Evolutionary conservation across 176 grass and related monocot genomes (phyloP), one percentile per base, ranked within the genome.

Genomic region (Bolboschoenus planiculmis): DNA sequence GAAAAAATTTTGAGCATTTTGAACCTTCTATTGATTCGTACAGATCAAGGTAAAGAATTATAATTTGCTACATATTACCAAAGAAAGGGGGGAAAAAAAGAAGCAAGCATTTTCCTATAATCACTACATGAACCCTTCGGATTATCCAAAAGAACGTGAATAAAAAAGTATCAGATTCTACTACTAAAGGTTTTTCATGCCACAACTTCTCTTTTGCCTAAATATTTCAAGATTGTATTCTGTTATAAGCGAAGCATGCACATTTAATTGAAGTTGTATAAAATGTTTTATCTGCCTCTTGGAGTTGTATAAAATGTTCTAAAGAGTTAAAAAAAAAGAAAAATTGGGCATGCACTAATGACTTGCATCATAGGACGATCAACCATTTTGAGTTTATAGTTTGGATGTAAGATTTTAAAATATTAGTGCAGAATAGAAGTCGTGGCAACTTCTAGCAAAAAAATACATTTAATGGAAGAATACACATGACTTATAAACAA

Each of bases 11-110:
- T 30, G 37, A 46, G 4, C 48, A 56, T 5, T 70, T 40, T 55
- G 23, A 55, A 8, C 24, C 23, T 74, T 74, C 2, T 74, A 46
- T 15, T 33, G 18, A 14, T 8, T 21, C 21, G 58, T 13, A 59
- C 36, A 14, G 42, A 56, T 11, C n/a, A 64, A 1, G 23, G 4
- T 43, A 33, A 56, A 79, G 0, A 63, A 64, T 43, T 81, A 81
- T 72, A 46, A 81, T 63, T 81, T 61, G n/a, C 36, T 81, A 81
- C 10, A 64, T 10, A 81, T 48, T 44, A 47, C 54, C 56, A 59
- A 79, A 9, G 47, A 7, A 48, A 33, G 27, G 31, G 13, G 26
- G 1, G 1, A 31, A 18, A 65, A 65, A 65, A 65, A 15, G 4
- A 23, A 10, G 16, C 10, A 60, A 63, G 1, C 20, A 40, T 0